Evolutionary conservation across 2,329 filamentous ascomycete genomes (phyloP).

Genomic region (Cadophora sp.): DNA sequence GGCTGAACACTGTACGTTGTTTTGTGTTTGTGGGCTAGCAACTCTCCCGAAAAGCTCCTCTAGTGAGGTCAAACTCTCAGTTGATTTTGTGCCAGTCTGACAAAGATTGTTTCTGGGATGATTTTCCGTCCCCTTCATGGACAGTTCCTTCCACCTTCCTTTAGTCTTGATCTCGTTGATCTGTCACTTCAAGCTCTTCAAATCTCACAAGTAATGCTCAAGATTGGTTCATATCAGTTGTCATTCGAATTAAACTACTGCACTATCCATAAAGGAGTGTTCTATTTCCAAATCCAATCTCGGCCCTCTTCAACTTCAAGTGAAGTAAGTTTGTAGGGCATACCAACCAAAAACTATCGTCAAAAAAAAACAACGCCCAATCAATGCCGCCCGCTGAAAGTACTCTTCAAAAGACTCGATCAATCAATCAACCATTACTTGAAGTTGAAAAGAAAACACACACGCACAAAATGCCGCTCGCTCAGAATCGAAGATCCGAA

Average conservation of each 20-base stretch:
- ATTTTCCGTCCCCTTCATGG: neutral
- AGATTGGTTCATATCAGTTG: neutral
- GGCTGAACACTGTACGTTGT: neutral
- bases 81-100: neutral
- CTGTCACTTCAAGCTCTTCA: neutral
- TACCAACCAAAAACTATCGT: neutral
- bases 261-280: slow-evolving; percentile 13
- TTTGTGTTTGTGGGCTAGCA: neutral
- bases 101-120: neutral
- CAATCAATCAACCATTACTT: no score
- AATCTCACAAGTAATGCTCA: neutral
- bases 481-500: slow-evolving; percentile 23
- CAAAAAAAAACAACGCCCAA: slow-evolving; percentile 32
- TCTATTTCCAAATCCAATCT: slow-evolving; percentile 19
- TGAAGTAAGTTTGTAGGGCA: slow-evolving; percentile 13
- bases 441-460: slow-evolving; percentile 21
- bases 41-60: neutral
- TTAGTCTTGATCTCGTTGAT: neutral
- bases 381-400: slow-evolving; percentile 30
- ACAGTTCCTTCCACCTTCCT: neutral
- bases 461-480: slow-evolving; percentile 30
- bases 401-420: slow-evolving; percentile 17
- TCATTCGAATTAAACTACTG: slow-evolving; percentile 13
- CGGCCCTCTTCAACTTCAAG: slow-evolving; percentile 18
- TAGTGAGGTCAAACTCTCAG: neutral